These are phyloP conservation scores for Citrus australasica DNA, from an alignment of 345 rosid species.

Conservation along the genomic window DNA sequence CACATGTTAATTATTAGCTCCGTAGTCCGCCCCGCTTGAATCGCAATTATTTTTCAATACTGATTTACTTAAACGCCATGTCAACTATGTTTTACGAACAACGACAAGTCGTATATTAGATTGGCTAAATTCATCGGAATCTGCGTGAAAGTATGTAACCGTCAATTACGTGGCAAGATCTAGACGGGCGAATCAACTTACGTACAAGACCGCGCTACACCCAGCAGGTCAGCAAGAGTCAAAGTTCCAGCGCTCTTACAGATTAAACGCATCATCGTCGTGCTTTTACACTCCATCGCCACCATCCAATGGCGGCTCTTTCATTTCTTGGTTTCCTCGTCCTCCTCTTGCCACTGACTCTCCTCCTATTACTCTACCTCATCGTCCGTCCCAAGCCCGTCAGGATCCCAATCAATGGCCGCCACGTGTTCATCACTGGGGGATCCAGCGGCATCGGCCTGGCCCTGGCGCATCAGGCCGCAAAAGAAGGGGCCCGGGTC, in stretches of 20 bases:
- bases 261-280: not conserved
- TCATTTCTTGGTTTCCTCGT: slow-evolving; percentile 31
- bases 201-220: not conserved
- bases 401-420: slow-evolving; percentile 57
- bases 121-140: not conserved
- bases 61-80: not conserved
- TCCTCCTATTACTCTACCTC: slow-evolving; percentile 40
- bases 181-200: not conserved
- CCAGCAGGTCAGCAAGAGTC: not conserved
- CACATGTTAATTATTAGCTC: too few relatives aligned
- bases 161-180: not conserved
- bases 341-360: slow-evolving; percentile 37
- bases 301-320: slow-evolving; percentile 1
- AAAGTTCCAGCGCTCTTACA: not conserved
- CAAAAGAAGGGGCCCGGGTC: slow-evolving; percentile 64
- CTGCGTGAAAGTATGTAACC: not conserved
- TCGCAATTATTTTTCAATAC: not conserved
- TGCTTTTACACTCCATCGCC: not conserved
- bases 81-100: not conserved
- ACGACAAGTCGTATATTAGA: not conserved
- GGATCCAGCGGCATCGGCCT: slow-evolving; percentile 91
- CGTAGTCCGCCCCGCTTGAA: too few relatives aligned
- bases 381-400: slow-evolving; percentile 59
- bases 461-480: slow-evolving; percentile 74
- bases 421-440: slow-evolving; percentile 88